phyloP scores from a whole-genome alignment of 2,329 filamentous ascomycete species.

The Claviceps spartinae region DNA sequence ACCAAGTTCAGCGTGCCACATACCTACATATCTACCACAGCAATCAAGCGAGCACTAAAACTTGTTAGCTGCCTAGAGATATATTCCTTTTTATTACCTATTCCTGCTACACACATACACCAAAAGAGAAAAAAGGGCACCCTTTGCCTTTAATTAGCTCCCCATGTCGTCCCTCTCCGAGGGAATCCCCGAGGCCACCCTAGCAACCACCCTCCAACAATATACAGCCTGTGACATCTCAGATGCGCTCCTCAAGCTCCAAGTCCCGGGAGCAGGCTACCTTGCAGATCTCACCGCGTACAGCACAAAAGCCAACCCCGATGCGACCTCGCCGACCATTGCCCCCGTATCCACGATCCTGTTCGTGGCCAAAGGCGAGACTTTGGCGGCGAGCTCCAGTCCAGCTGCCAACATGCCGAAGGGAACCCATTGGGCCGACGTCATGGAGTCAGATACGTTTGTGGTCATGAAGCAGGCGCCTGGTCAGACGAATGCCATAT shows the following conservation, averaged over 20 bases:
- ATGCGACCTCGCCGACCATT: constrained; percentile 21
- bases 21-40: no score
- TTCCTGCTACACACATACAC: no score
- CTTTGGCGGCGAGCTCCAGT: constrained; percentile 10
- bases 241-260: constrained; percentile 58
- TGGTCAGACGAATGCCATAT: constrained; percentile 53
- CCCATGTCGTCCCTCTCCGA: constrained; percentile 5
- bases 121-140: no score
- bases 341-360: constrained; percentile 47
- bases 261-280: constrained; percentile 52
- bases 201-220: constrained; percentile 17
- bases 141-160: not conserved
- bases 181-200: constrained; percentile 10
- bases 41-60: no score
- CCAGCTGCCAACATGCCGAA: constrained; percentile 36
- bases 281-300: constrained; percentile 40
- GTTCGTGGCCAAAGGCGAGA: constrained; percentile 45
- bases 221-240: constrained; percentile 48
- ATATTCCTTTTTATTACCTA: no score
- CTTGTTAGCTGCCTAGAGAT: no score
- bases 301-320: constrained; percentile 13
- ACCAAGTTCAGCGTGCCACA: no score
- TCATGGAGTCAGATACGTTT: constrained; percentile 44
- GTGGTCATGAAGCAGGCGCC: constrained; percentile 53
- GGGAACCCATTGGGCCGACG: constrained; percentile 55